Evolutionary conservation across 306 rosid species (phyloP), one percentile per base, ranked within the genome.

Genomic region (Ziziphus jujuba): DNA sequence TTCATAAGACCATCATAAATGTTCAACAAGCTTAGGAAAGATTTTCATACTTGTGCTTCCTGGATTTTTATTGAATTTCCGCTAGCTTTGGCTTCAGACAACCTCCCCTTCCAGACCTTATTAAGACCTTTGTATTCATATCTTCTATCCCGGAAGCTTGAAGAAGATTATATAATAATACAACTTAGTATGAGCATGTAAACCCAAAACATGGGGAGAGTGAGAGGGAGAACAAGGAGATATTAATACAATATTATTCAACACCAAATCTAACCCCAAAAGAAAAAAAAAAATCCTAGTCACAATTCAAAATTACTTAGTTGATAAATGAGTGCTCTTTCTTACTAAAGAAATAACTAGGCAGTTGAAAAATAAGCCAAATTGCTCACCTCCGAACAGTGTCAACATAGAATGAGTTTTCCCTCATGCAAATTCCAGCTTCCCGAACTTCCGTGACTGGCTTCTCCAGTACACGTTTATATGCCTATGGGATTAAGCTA

Each of bases 371-470:
- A 34, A 0, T 15, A 23, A 21, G 69, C 75, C 65, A 67, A 75
- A 69, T 68, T 25, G 16, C 83, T 71, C 87, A 90, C 98, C 98
- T 93, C 69, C 98, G 96, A 71, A 93, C 97, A 75, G 98, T 90
- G 79, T 93, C 97, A 80, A 90, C 90, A 82, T 93, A 93, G 79
- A 93, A 93, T 75, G 98, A 85, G 84, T 93, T 93, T 80, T 93
- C 98, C 65, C 95, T 92, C 98, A 93, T 93, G 89, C 98, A 93
- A 70, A 93, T 86, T 70, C 96, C 97, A 58, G 97, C 97, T 83
- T 90, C 98, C 53, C 97, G 97, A 57, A 90, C 77, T 80, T 93
- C 97, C 60, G 86, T 83, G 71, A 90, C 86, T 50, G 98, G 96
- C 77, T 93, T 93, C 78, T 90, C 90, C 65, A 88, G 90, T 62